These are phyloP conservation scores for Picochlorum sp. DNA, from an alignment of 139 green algal genomes.

Conservation along the genomic window DNA sequence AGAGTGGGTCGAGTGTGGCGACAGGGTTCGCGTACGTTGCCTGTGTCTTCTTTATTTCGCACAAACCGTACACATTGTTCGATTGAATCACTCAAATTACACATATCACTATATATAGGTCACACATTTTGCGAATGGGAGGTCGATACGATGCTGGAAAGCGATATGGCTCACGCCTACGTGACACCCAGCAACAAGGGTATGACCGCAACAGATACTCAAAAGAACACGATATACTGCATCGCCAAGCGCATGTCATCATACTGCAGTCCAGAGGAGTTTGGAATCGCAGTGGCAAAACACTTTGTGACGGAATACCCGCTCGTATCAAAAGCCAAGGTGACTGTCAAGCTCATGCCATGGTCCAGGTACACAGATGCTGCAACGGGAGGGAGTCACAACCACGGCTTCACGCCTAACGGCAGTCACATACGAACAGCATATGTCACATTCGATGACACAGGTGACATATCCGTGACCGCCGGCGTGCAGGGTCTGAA, in stretches of 20 bases:
- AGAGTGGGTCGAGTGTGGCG: conserved; percentile 68
- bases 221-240: conserved; percentile 90
- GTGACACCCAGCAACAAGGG: conserved; percentile 57
- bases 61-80: background rate
- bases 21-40: conserved; percentile 33
- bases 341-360: conserved; percentile 75
- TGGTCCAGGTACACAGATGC: conserved; percentile 54
- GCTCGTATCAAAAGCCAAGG: conserved; percentile 66
- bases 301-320: conserved; percentile 83
- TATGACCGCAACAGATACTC: conserved; percentile 90
- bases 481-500: conserved; percentile 50
- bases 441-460: conserved; percentile 47
- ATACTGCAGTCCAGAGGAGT: conserved; percentile 74
- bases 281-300: conserved; percentile 65
- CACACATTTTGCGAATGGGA: conserved; percentile 81
- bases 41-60: background rate
- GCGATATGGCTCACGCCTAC: conserved; percentile 76
- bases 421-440: conserved; percentile 40
- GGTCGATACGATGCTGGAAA: conserved; percentile 72
- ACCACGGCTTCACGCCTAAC: conserved; percentile 28
- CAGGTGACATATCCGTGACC: conserved; percentile 45
- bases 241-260: conserved; percentile 61
- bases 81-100: background rate
- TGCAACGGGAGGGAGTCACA: background rate
- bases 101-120: conserved; percentile 4